Base-by-base conservation (phyloP, 164 flowering plant species). In the Nymphaea colorata region DNA sequence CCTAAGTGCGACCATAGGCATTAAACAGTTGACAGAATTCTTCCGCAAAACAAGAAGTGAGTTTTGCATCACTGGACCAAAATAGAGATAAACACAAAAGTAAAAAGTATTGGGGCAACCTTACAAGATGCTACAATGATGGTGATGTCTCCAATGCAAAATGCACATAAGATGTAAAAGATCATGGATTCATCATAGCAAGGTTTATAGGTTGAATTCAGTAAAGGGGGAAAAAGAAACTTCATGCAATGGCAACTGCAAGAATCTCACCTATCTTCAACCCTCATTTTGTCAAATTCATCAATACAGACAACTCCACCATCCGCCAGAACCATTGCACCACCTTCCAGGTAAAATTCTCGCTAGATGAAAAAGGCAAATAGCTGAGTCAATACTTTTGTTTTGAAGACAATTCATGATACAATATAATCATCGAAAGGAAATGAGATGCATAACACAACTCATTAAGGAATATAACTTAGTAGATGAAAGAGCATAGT, bases 271-370 rank as follows among this genome's bases (percentile, higher is more conserved):
- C 99, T 90, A 77, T 95, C 99, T 74, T 95, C 99, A 45, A 95
- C 70, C 75, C 99, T 87, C 98, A 95, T 95, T 78, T 95, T 95
- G 81, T 95, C 99, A 77, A 92, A 95, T 77, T 95, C 99, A 72
- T 95, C 99, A 68, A 95, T 95, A 72, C 99, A 95, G 63, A 95
- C 99, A 75, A 95, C 98, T 68, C 99, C 99, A 17, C 98, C 97
- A 84, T 95, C 99, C 66, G 99, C 99, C 82, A 95, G 80, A 76
- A 95, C 97, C 99, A 95, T 95, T 70, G 99, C 98, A 67, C 99
- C 99, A 72, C 98, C 99, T 86, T 95, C 99, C 72, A 95, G 84
- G 75, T 95, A 95, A 83, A 95, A 95, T 72, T 95, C 99, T 62
- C 98, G 92, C 99, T 94, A 90, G 60, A 6, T 51, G 55, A 45